Conservation (phyloP, 768 basidiomycete genomes). For the Cytidiella melzeri region DNA sequence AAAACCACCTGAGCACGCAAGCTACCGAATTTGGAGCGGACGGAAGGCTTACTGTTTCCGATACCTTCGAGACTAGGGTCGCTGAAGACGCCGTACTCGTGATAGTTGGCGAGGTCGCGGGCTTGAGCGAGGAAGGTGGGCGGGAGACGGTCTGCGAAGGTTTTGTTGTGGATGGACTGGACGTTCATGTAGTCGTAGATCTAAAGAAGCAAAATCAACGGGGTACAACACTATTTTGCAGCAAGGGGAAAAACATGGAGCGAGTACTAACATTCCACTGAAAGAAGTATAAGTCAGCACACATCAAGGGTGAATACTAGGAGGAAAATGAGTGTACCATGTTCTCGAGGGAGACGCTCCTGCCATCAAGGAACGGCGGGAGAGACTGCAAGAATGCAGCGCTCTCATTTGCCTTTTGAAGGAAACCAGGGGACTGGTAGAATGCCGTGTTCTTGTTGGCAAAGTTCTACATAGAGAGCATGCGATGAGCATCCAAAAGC, state of each 20-base stretch:
- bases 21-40: not conserved
- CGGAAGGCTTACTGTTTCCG: constrained; percentile 30
- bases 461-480: constrained; percentile 14
- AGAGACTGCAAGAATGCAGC: constrained; percentile 20
- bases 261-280: constrained; percentile 11
- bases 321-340: constrained; percentile 14
- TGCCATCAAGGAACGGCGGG: constrained; percentile 19
- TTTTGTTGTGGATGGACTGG: constrained; percentile 31
- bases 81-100: constrained; percentile 33
- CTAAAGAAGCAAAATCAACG: constrained; percentile 5
- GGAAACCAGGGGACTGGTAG: constrained; percentile 24
- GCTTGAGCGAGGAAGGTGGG: constrained; percentile 23
- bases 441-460: constrained; percentile 20
- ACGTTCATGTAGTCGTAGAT: constrained; percentile 34
- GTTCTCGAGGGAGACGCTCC: constrained; percentile 19
- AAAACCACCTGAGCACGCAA: not conserved
- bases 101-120: constrained; percentile 32
- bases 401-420: constrained; percentile 12
- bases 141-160: constrained; percentile 24
- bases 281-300: not conserved
- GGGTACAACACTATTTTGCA: not conserved
- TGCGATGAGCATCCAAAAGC: not conserved
- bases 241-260: not conserved
- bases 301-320: not conserved
- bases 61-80: constrained; percentile 21